Base-by-base conservation (phyloP, 306 rosid genomes). In the Lablab purpureus region DNA sequence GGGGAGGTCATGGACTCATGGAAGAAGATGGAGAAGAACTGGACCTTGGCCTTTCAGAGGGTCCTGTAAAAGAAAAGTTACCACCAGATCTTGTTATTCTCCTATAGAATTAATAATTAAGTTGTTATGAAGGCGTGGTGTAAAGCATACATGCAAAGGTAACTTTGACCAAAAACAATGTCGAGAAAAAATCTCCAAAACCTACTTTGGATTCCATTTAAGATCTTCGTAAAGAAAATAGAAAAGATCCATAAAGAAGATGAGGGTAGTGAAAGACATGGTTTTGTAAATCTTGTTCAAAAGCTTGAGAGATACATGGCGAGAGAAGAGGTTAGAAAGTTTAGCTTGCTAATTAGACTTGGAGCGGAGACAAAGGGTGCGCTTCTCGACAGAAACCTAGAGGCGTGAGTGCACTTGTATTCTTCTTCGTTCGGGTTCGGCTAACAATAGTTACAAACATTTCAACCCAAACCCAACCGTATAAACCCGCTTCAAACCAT, bases 151-250 rank as follows among this genome's bases (percentile, higher is more conserved):
- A 67, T 11, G 28, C 50, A 67, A 28, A 19, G 7, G 28, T 49
- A 49, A 65, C 13, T 17, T 59, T 25, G 59, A 67, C 12, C n/a
- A 28, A 11, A 49, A 49, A 32, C 34, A 56, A 71, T 27, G 19
- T 62, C 0, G 9, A 49, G 34, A 50, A 46, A 56, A 74, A 75
- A 77, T 54, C 28, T 30, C 1, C 23, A 12, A 52, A 79, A 64
- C 87, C 78, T 87, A 88, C 90, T 64, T 82, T 85, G 85, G 80
- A 45, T 81, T 87, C 92, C 97, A 89, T 89, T 81, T 82, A 79
- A 73, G 75, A 89, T 73, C 78, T 84, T 71, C 87, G 84, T 78
- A 50, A 47, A 80, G 78, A 70, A 76, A 87, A 19, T 52, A 76
- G 49, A 30, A 36, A 63, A 67, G 52, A 52, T 52, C 73, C 72